Evolutionary conservation across 164 flowering plant genomes (phyloP), one percentile per base, ranked within the genome.

Genomic region (Cinnamomum micranthum): DNA sequence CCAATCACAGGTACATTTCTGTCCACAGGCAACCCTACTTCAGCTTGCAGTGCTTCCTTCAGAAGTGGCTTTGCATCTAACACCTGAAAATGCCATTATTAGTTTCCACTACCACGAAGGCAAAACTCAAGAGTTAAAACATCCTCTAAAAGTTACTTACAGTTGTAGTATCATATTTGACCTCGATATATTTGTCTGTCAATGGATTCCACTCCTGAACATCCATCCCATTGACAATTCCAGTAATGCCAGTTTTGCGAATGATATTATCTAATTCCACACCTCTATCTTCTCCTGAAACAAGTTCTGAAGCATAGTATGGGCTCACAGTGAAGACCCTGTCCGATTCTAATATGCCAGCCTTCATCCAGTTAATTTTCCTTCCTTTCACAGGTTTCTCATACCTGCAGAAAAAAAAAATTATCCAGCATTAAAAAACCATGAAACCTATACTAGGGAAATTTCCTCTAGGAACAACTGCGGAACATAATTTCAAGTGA

Each of bases 301-400:
- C 73, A 62, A 95, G 87, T 80, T 95, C 99, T 71, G 84, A 66
- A 19, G 99, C 98, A 72, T 95, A 93, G 84, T 92, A 77, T 51
- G 96, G 97, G 81, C 99, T 93, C 51, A 95, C 99, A 50, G 97
- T 93, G 4, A 93, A 1, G 4, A 86, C 85, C 74, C 79, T 84
- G 78, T 91, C 78, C 19, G 92, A 81, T 84, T 93, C 97, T 55
- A 91, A 27, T 63, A 95, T 86, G 64, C 86, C 99, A 63, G 98
- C 99, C 78, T 95, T 95, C 98, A 95, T 87, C 99, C 96, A 95
- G 73, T 93, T 95, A 24, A 93, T 92, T 80, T 95, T 95, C 83
- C 97, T 89, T 83, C 99, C 99, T 84, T 87, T 91, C 41, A 91
- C 89, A 23, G 97, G 97, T 85, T 91, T 90, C 7, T 80, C 72